These are phyloP conservation scores for Pelargonium cotyledonis DNA, from an alignment of 441 rosid genomes.

Conservation along the genomic window DNA sequence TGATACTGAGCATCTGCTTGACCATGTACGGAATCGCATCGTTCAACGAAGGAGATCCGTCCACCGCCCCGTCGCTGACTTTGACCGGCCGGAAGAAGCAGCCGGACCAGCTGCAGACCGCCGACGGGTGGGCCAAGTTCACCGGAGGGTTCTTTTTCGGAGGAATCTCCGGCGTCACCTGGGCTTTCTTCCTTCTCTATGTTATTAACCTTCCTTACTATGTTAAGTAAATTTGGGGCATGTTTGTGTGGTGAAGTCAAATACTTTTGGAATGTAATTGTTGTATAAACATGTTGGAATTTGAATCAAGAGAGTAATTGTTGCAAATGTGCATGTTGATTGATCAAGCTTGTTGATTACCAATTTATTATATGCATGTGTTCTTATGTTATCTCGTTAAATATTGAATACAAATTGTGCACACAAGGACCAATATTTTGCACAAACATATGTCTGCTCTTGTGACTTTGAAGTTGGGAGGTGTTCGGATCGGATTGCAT, in stretches of 20 bases:
- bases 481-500: too few species aligned
- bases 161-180: conserved; percentile 84
- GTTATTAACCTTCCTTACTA: conserved; percentile 80
- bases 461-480: too few species aligned
- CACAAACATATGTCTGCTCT: too few species aligned
- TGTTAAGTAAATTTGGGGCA: conserved; percentile 38
- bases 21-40: conserved; percentile 82
- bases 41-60: conserved; percentile 76
- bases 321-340: neutral
- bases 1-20: conserved; percentile 75
- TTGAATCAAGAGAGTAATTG: neutral
- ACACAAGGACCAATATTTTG: too few species aligned
- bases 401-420: too few species aligned
- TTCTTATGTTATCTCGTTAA: too few species aligned
- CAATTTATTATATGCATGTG: neutral
- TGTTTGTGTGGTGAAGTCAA: neutral
- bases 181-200: conserved; percentile 91
- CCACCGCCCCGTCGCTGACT: conserved; percentile 70
- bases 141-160: conserved; percentile 91
- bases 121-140: conserved; percentile 91
- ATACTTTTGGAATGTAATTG: neutral
- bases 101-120: conserved; percentile 88
- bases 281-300: conserved; percentile 1
- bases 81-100: conserved; percentile 88
- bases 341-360: neutral